A percentile compares a stretch with the other conserved stretches of the same genome.
These are phyloP conservation scores for Solanum etuberosum DNA, from an alignment of 257 asterid species.

Conservation along the genomic window DNA sequence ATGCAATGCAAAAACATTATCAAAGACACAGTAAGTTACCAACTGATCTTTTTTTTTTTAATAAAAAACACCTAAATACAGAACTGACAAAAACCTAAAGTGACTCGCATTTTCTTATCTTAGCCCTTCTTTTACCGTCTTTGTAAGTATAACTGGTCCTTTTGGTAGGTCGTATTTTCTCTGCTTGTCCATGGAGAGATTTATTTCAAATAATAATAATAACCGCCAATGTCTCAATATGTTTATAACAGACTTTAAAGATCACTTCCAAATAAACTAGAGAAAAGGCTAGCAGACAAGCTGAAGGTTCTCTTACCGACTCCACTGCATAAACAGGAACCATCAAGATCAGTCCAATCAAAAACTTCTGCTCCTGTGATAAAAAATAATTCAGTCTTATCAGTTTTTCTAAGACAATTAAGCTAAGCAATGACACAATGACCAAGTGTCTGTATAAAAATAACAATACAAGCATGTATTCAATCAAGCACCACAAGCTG, in stretches of 20 bases:
- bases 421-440: background rate
- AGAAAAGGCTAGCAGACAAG: constrained; percentile 1
- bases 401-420: background rate
- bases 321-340: constrained; percentile 98
- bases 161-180: background rate
- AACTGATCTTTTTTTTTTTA: background rate
- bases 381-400: background rate
- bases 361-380: constrained; percentile 93
- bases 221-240: background rate
- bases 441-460: background rate
- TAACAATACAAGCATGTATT: background rate
- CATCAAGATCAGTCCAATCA: constrained; percentile 87
- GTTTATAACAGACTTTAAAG: background rate
- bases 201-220: background rate
- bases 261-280: background rate
- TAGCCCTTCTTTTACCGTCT: background rate
- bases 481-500: background rate
- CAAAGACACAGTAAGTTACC: background rate
- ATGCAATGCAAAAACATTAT: background rate
- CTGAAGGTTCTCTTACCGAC: constrained; percentile 44
- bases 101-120: background rate
- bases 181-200: background rate
- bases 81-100: background rate
- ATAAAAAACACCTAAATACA: background rate
- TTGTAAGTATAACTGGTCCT: background rate